Evolutionary conservation across 2,329 filamentous ascomycete species (phyloP).

Genomic region (Calonectria fujianensis): DNA sequence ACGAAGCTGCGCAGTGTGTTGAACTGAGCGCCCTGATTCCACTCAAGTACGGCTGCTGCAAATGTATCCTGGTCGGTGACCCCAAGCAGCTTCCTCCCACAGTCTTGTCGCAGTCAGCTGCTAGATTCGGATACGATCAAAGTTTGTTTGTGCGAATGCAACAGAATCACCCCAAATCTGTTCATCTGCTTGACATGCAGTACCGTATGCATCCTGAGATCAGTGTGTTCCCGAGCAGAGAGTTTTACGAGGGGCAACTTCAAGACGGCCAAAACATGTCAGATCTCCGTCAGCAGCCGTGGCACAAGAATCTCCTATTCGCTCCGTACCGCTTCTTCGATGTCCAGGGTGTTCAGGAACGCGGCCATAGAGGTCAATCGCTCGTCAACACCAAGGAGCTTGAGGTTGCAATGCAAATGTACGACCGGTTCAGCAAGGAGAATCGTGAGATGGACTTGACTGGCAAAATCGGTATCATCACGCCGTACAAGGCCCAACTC

Average conservation of each 20-base stretch:
- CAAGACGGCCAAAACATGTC: constrained; percentile 91
- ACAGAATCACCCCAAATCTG: constrained; percentile 88
- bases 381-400: constrained; percentile 92
- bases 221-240: constrained; percentile 89
- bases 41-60: constrained; percentile 96
- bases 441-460: constrained; percentile 81
- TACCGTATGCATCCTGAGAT: constrained; percentile 99
- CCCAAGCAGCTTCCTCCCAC: constrained; percentile 98
- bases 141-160: constrained; percentile 99
- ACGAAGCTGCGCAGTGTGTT: constrained; percentile 98
- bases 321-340: constrained; percentile 98
- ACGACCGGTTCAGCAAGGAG: constrained; percentile 85
- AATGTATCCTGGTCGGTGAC: constrained; percentile 97
- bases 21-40: constrained; percentile 97
- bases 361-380: constrained; percentile 89
- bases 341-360: constrained; percentile 89
- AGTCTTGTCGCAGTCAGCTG: constrained; percentile 94
- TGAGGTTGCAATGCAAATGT: constrained; percentile 89
- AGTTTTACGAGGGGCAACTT: constrained; percentile 93
- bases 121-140: constrained; percentile 95
- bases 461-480: constrained; percentile 96
- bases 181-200: constrained; percentile 97
- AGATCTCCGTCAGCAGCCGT: constrained; percentile 83
- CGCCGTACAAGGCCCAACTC: constrained; percentile 96
- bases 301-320: constrained; percentile 88